phyloP scores from a whole-genome alignment of 2,329 filamentous ascomycete genomes.

The Davidsoniella neocaledoniae region DNA sequence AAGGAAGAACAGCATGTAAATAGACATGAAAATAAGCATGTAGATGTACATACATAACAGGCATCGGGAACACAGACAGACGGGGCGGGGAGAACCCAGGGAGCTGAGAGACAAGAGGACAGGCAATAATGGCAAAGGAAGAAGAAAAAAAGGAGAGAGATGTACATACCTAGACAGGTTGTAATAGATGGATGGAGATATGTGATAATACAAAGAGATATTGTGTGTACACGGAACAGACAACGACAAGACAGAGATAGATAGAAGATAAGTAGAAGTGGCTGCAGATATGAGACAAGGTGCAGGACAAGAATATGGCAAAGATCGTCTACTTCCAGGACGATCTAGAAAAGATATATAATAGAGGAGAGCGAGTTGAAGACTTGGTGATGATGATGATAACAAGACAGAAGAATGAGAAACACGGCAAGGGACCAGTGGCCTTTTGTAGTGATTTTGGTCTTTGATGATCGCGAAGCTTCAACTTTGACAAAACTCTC shows the following conservation, averaged over 20 bases:
- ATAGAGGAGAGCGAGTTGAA: background rate
- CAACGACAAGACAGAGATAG: background rate
- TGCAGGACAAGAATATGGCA: background rate
- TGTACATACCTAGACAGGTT: background rate
- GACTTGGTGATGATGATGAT: background rate
- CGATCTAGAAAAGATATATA: background rate
- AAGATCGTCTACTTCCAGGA: background rate
- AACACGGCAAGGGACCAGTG: background rate
- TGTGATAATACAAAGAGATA: background rate
- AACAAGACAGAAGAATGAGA: background rate
- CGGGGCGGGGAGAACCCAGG: slow-evolving; percentile 3
- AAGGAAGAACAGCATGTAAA: too few relatives aligned
- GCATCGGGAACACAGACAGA: background rate
- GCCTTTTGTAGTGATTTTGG: slow-evolving; percentile 6
- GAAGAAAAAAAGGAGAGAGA: background rate
- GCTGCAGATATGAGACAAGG: background rate
- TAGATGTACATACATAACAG: too few relatives aligned
- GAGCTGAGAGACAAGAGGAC: slow-evolving; percentile 3
- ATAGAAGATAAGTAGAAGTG: background rate
- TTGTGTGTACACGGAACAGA: background rate
- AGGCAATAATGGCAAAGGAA: background rate
- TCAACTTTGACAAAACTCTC: too few relatives aligned
- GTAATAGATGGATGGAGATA: background rate
- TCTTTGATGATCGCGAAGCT: too few relatives aligned
- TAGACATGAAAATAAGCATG: too few relatives aligned